Evolutionary conservation across 2,329 filamentous ascomycete genomes (phyloP).

Genomic region (Leptographium galeiforme): DNA sequence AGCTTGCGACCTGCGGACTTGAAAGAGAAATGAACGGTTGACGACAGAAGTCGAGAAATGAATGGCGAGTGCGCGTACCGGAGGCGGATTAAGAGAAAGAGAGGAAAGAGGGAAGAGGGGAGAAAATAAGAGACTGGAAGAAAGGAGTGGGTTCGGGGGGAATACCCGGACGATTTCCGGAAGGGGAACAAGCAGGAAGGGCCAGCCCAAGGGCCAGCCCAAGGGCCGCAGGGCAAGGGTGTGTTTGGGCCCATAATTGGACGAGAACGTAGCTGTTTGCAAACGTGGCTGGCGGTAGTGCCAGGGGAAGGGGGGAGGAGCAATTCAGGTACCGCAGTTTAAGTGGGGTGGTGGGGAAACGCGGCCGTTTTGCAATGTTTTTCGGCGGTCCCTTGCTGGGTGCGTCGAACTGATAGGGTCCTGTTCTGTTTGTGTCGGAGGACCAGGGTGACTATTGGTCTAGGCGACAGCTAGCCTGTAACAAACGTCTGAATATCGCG

Average conservation of each 20-base stretch:
- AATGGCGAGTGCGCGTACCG: background rate
- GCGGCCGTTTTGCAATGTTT: background rate
- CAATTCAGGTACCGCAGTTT: background rate
- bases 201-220: background rate
- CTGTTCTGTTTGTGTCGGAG: background rate
- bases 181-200: background rate
- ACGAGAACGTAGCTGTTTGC: background rate
- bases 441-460: background rate
- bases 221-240: background rate
- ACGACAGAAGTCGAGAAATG: background rate
- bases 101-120: background rate
- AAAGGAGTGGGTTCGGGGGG: background rate
- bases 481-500: too few relatives aligned
- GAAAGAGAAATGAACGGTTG: constrained; percentile 8
- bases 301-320: background rate
- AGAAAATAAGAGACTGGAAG: background rate
- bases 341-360: background rate
- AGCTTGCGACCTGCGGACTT: constrained; percentile 8
- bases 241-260: background rate
- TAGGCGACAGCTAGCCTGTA: too few relatives aligned
- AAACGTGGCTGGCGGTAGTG: background rate
- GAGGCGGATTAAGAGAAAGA: background rate
- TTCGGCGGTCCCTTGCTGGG: background rate
- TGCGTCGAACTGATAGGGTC: too few relatives aligned
- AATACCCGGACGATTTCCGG: background rate